Percentiles rank a stretch among this genome's conserved stretches.
phyloP scores from a whole-genome alignment of 495 filamentous ascomycete species.

The Penicillium mononematosum region DNA sequence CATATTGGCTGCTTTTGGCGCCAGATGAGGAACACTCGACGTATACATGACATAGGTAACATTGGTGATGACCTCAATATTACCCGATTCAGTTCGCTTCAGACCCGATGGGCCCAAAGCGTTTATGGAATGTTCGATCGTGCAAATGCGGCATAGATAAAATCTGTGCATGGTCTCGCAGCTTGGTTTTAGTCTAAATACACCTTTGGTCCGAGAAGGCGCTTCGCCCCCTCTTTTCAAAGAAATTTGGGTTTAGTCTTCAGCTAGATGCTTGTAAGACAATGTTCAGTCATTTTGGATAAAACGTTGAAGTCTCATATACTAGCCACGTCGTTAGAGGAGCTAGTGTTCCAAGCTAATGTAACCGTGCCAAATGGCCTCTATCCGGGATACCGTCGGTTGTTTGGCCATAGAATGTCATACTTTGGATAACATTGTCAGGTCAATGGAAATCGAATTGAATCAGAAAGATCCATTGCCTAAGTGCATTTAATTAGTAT shows the following conservation, averaged over 20 bases:
- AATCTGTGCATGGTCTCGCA: too few species aligned
- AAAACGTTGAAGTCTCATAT: neutral
- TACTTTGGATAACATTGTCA: neutral
- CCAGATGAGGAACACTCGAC: too few species aligned
- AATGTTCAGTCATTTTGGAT: neutral
- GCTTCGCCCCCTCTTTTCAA: neutral
- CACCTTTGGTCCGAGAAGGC: neutral
- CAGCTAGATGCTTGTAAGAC: neutral
- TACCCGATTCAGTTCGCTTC: too few species aligned
- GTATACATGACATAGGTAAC: too few species aligned
- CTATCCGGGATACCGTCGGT: slow-evolving; percentile 10
- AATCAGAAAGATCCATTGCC: neutral
- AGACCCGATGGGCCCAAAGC: too few species aligned
- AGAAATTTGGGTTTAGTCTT: neutral
- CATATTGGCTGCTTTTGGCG: too few species aligned
- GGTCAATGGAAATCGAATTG: neutral
- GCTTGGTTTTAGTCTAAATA: too few species aligned
- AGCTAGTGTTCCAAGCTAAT: neutral
- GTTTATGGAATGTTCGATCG: too few species aligned
- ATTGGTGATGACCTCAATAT: too few species aligned
- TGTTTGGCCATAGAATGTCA: slow-evolving; percentile 10
- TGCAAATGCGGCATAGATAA: too few species aligned
- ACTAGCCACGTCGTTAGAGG: neutral
- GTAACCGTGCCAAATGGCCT: neutral
- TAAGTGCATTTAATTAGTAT: neutral